phyloP scores from a whole-genome alignment of 2,329 filamentous ascomycete genomes.

The Passalora sequoiae region DNA sequence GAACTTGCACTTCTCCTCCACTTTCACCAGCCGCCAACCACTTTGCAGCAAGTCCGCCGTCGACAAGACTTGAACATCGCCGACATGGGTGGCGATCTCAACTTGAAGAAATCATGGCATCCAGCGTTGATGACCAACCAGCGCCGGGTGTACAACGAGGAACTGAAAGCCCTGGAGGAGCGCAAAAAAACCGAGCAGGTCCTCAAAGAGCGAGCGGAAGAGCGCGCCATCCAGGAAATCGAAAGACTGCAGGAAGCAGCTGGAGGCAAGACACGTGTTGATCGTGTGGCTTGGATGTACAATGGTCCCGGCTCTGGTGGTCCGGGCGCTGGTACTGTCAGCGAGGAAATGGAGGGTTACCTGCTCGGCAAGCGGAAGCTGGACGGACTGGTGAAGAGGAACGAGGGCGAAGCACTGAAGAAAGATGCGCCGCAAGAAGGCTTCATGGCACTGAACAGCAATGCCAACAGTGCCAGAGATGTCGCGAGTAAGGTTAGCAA shows the following conservation, averaged over 20 bases:
- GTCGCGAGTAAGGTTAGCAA: conserved; percentile 80
- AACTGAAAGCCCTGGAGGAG: conserved; percentile 88
- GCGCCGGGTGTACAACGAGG: conserved; percentile 81
- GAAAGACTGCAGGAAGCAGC: conserved; percentile 84
- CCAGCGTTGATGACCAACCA: conserved; percentile 87
- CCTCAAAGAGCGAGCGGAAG: conserved; percentile 87
- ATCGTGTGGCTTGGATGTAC: conserved; percentile 98
- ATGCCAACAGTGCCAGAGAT: conserved; percentile 70
- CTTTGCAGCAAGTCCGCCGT: too few relatives aligned
- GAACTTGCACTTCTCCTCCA: conserved; percentile 1
- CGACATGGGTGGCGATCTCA: conserved; percentile 90
- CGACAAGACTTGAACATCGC: conserved; percentile 22
- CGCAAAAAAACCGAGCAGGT: conserved; percentile 89
- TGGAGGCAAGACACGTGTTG: conserved; percentile 71
- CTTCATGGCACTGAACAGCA: conserved; percentile 52
- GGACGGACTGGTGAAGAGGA: conserved; percentile 77
- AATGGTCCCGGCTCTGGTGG: conserved; percentile 74
- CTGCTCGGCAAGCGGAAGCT: conserved; percentile 87
- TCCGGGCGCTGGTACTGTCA: conserved; percentile 58
- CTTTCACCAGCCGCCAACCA: too few relatives aligned
- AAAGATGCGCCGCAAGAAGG: conserved; percentile 53
- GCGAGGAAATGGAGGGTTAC: conserved; percentile 89
- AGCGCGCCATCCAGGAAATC: conserved; percentile 85
- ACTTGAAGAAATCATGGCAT: conserved; percentile 90
- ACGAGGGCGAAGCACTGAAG: conserved; percentile 73